Percentiles rank a stretch among this genome's conserved stretches.
Evolutionary conservation across 1,139 yeast genomes (phyloP).

Genomic region (Saccharomycopsis hybrid): DNA sequence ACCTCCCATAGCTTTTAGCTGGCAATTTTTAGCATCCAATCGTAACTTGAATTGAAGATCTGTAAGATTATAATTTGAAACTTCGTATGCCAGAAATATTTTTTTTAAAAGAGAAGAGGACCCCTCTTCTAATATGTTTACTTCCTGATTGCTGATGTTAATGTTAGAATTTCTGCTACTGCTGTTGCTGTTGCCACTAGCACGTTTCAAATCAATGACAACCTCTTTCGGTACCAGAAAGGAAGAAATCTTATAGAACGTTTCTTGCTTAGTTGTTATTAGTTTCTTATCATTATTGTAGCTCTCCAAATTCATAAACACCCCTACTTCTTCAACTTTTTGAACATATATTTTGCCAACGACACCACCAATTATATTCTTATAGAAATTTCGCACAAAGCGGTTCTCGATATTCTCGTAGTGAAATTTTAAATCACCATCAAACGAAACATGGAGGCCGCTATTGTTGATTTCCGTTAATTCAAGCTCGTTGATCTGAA

Average conservation of each 20-base stretch:
- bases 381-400: background rate
- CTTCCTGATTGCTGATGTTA: background rate
- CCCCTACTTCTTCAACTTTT: background rate
- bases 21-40: background rate
- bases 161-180: background rate
- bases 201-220: background rate
- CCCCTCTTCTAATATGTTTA: background rate
- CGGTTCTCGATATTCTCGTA: background rate
- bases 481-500: slow-evolving; percentile 1
- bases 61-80: background rate
- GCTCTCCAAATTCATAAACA: background rate
- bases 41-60: background rate
- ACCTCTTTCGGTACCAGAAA: background rate
- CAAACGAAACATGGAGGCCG: slow-evolving; percentile 1
- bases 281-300: background rate
- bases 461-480: slow-evolving; percentile 7
- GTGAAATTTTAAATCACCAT: slow-evolving; percentile 7
- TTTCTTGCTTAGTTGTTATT: background rate
- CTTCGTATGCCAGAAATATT: background rate
- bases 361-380: background rate
- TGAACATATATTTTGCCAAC: background rate
- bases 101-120: background rate
- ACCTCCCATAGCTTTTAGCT: background rate
- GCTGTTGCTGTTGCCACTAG: background rate
- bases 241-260: background rate